Base-by-base conservation (phyloP, 2,329 filamentous ascomycete species). In the Neonectria magnoliae region DNA sequence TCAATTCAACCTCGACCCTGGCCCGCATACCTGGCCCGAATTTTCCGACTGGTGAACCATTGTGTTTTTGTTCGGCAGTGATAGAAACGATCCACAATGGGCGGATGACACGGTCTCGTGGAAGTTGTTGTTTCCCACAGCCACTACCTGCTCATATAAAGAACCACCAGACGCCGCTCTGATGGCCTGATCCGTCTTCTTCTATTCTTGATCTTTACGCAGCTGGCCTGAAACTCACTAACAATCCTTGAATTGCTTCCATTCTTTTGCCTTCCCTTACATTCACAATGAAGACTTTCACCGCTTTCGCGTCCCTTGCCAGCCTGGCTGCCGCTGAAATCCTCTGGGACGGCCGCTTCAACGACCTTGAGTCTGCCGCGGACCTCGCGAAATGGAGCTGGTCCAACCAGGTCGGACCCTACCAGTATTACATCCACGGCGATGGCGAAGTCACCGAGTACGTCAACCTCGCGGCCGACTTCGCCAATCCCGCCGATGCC, bases 331-430 rank as follows among this genome's bases (percentile, higher is more conserved):
- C 62, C 52, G 57, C 62, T 8, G 62, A 64, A 4, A 18, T 89
- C 56, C 76, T 89, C 27, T 91, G 89, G 89, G 88, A 91, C 75
- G 89, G 89, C 29, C 85, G 88, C 54, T 88, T 90, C 81, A 90
- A 90, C 76, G 84, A 87, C 61, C 79, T 89, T 68, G 78, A 80
- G 16, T 80, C 84, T 9, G 82, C 82, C 45, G 71, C 81, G 2
- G 88, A 90, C 75, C 81, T 91, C 31, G 80, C 83, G 71, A 83
- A 84, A 44, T 91, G 89, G 89, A 88, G 85, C 4, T 92, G 87
- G 85, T 83, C 83, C n/a, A 91, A 88, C 76, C 86, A 90, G 78
- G 87, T 91, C 71, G 88, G 88, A 1, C 85, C 88, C 0, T 93
- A 91, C 79, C 90, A 93, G 77, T 67, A 63, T 52, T 67, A 67